These are phyloP conservation scores for Pterocarpus santalinus DNA, from an alignment of 306 rosid species.

Conservation along the genomic window DNA sequence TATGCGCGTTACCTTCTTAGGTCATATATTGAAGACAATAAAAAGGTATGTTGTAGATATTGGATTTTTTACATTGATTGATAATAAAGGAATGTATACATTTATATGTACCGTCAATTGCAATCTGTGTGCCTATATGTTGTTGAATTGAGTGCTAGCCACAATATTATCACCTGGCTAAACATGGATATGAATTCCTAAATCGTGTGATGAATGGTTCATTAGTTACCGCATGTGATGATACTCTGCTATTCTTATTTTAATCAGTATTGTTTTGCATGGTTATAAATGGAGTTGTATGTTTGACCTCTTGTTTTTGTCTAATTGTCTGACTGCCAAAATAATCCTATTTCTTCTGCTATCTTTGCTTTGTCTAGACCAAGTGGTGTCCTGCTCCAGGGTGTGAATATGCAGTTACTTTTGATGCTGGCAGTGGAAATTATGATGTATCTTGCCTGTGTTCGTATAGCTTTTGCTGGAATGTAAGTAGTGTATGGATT, in stretches of 20 bases:
- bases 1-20: slow-evolving; percentile 75
- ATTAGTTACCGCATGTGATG: slow-evolving; percentile 7
- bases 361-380: slow-evolving; percentile 57
- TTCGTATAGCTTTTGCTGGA: slow-evolving; percentile 82
- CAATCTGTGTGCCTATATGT: not conserved
- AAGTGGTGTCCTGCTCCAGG: slow-evolving; percentile 97
- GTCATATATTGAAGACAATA: slow-evolving; percentile 80
- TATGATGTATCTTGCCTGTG: slow-evolving; percentile 79
- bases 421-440: slow-evolving; percentile 63
- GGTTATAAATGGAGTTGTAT: slow-evolving; percentile 11
- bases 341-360: slow-evolving; percentile 23
- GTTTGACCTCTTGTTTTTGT: slow-evolving; percentile 17
- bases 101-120: slow-evolving; percentile 1
- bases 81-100: slow-evolving; percentile 15
- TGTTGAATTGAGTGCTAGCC: slow-evolving; percentile 31
- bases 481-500: slow-evolving; percentile 51
- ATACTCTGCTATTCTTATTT: slow-evolving; percentile 16
- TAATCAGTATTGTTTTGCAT: not conserved
- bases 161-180: not conserved
- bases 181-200: slow-evolving; percentile 21
- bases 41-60: slow-evolving; percentile 54
- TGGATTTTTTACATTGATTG: slow-evolving; percentile 13
- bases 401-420: slow-evolving; percentile 75
- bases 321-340: not conserved
- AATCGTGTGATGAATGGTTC: slow-evolving; percentile 17